Percentiles rank a stretch among this genome's conserved stretches.
Conservation (phyloP, 2,329 filamentous ascomycete species). For the Hysterium pulicare region DNA sequence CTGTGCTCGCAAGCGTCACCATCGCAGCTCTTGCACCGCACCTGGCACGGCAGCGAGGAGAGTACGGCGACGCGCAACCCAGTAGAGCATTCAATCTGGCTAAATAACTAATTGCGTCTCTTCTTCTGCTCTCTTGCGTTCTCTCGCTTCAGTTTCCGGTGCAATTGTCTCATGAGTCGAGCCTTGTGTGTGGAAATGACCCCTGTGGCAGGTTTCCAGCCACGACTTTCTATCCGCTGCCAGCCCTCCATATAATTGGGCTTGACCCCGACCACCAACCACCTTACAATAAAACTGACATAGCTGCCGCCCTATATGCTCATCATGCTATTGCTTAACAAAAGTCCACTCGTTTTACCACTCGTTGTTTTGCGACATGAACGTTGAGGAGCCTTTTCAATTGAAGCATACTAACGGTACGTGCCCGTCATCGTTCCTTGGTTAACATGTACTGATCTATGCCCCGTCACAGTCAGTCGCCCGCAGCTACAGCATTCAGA, state of each 20-base stretch:
- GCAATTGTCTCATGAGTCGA: no score
- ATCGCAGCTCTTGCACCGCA: background rate
- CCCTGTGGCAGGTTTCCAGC: slow-evolving; percentile 23
- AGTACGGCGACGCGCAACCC: background rate
- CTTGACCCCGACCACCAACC: slow-evolving; percentile 6
- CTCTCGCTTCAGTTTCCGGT: background rate
- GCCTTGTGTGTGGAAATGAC: slow-evolving; percentile 7
- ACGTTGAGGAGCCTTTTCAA: slow-evolving; percentile 33
- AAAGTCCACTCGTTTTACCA: slow-evolving; percentile 26
- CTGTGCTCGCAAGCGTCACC: background rate
- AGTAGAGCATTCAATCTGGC: background rate
- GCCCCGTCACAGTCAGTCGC: slow-evolving; percentile 30
- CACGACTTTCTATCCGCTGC: slow-evolving; percentile 24
- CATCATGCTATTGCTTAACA: slow-evolving; percentile 26
- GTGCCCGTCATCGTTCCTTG: background rate
- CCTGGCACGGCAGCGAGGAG: background rate
- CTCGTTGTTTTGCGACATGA: slow-evolving; percentile 30
- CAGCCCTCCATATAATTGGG: slow-evolving; percentile 2
- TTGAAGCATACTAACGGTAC: slow-evolving; percentile 43
- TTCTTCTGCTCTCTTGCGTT: background rate
- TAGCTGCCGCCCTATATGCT: slow-evolving; percentile 12
- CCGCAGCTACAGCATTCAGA: slow-evolving; percentile 39
- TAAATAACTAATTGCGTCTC: background rate
- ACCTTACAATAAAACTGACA: slow-evolving; percentile 20
- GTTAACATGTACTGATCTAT: slow-evolving; percentile 8